phyloP scores from a whole-genome alignment of 176 grass and related monocot genomes.

The Hordeum marinum region DNA sequence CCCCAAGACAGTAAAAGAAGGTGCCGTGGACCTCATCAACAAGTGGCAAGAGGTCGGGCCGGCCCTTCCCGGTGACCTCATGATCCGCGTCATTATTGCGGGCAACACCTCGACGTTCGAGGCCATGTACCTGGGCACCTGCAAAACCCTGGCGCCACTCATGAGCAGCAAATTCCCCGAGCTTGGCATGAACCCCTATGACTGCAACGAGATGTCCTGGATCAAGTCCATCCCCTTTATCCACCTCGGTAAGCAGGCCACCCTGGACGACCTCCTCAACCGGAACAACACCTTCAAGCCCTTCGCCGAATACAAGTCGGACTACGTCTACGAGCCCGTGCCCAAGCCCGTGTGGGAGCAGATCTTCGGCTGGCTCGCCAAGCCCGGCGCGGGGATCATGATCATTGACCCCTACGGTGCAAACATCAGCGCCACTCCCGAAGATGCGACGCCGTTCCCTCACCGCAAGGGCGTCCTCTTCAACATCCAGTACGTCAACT shows the following conservation, averaged over 20 bases:
- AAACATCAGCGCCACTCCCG: not conserved
- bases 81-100: not conserved
- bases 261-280: not conserved
- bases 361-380: slow-evolving; percentile 1
- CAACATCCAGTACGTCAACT: slow-evolving; percentile 38
- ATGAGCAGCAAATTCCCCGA: slow-evolving; percentile 15
- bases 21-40: slow-evolving; percentile 23
- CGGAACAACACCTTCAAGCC: not conserved
- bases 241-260: not conserved
- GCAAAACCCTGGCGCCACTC: not conserved
- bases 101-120: not conserved
- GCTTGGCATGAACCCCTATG: not conserved
- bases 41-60: slow-evolving; percentile 49
- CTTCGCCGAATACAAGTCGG: slow-evolving; percentile 32
- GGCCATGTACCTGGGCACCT: slow-evolving; percentile 25
- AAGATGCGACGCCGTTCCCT: slow-evolving; percentile 15
- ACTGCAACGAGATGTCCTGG: slow-evolving; percentile 47
- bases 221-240: slow-evolving; percentile 27
- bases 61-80: slow-evolving; percentile 20
- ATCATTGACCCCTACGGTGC: slow-evolving; percentile 34
- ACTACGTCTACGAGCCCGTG: slow-evolving; percentile 25
- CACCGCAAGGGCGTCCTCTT: slow-evolving; percentile 31
- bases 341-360: slow-evolving; percentile 7
- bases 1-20: not conserved
- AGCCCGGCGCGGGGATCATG: slow-evolving; percentile 28